Conservation (phyloP, 163 green algal genomes). For the Coccomyxa subellipsoidea region DNA sequence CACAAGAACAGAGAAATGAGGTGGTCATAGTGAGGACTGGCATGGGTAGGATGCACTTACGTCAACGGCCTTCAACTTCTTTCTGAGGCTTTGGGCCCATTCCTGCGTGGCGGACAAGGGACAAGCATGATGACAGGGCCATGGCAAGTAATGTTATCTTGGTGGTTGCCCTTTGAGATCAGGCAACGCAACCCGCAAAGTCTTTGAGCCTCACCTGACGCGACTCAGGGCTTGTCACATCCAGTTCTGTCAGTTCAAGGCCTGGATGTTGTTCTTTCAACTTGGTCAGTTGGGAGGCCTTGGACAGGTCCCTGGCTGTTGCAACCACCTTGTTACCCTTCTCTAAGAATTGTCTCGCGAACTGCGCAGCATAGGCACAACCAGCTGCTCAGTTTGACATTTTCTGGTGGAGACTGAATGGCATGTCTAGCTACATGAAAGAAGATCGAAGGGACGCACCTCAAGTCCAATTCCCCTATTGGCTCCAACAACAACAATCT, state of each 20-base stretch:
- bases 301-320: conserved; percentile 21
- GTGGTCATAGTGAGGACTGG: too few relatives aligned
- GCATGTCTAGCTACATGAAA: background rate
- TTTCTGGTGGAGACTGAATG: background rate
- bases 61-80: background rate
- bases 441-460: background rate
- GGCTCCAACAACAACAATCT: conserved; percentile 57
- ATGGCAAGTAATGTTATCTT: too few relatives aligned
- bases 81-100: background rate
- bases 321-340: conserved; percentile 38
- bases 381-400: too few relatives aligned
- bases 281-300: conserved; percentile 17
- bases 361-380: conserved; percentile 19
- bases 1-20: too few relatives aligned
- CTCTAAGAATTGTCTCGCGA: conserved; percentile 19
- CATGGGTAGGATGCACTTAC: background rate
- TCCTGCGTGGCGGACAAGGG: background rate
- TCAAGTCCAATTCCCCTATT: conserved; percentile 64
- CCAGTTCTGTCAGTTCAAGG: conserved; percentile 18
- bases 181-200: too few relatives aligned
- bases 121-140: too few relatives aligned
- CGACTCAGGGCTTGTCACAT: conserved; percentile 18
- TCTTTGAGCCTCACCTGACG: too few relatives aligned
- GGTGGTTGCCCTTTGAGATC: too few relatives aligned
- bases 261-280: conserved; percentile 4